These are phyloP conservation scores for Phtheirospermum japonicum DNA, from an alignment of 257 asterid species.

Conservation along the genomic window DNA sequence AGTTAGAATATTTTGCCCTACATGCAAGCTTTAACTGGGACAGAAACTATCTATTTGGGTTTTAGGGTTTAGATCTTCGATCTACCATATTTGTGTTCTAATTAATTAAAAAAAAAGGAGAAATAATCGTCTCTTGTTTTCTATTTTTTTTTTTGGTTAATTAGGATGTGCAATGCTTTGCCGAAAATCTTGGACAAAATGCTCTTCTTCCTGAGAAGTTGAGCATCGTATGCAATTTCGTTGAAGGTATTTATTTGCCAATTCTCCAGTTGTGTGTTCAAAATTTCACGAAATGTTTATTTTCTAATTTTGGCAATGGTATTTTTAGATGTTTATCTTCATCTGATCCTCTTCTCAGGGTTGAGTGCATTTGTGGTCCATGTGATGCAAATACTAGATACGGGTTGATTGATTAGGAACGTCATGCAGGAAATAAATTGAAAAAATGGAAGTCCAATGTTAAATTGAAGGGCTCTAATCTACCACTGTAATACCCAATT, in stretches of 20 bases:
- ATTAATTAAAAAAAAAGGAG: too few relatives aligned
- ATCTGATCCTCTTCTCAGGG: too few relatives aligned
- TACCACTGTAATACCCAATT: too few relatives aligned
- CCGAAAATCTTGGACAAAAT: conserved; percentile 38
- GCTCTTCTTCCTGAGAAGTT: conserved; percentile 47
- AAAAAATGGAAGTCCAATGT: conserved; percentile 96
- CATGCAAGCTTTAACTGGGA: conserved; percentile 51
- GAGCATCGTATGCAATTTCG: conserved; percentile 65
- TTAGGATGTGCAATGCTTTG: conserved; percentile 33
- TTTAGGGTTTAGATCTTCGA: not conserved
- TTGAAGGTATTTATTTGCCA: conserved; percentile 69
- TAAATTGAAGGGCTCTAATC: conserved; percentile 61
- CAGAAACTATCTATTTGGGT: too few relatives aligned
- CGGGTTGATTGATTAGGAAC: conserved; percentile 86
- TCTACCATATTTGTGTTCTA: too few relatives aligned
- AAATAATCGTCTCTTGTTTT: too few relatives aligned
- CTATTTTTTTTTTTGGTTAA: too few relatives aligned
- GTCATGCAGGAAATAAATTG: conserved; percentile 90
- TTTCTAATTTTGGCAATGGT: too few relatives aligned
- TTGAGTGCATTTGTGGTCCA: conserved; percentile 80
- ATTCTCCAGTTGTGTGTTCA: conserved; percentile 71
- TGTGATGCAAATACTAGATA: conserved; percentile 72
- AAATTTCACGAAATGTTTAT: conserved; percentile 10
- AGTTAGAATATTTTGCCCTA: conserved; percentile 45
- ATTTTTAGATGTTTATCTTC: too few relatives aligned